Evolutionary conservation across 148 eudicot genomes (phyloP), one percentile per base, ranked within the genome.

Genomic region (Beta vulgaris): DNA sequence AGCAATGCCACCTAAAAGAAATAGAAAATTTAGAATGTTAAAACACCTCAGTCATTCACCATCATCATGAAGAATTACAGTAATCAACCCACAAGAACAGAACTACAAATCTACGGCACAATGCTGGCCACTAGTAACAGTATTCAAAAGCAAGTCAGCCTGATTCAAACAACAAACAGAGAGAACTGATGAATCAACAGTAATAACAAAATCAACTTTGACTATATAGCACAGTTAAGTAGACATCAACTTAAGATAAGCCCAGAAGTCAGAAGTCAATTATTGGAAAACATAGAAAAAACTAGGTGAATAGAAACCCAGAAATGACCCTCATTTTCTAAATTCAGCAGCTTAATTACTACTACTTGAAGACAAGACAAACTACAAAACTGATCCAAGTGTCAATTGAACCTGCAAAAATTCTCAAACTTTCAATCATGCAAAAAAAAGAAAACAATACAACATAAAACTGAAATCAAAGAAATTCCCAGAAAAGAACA

Each of bases 1-100:
- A 87, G 85, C 79, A 84, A 62, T 67, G 81, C 87, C 74, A 71
- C 87, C 87, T 85, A 67, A 76, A 83, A 57, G 25, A 7, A 61
- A 12, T 35, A 59, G 14, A 23, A 42, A 72, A 57, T 12, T 34
- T 25, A 36, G 49, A 23, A 37, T 42, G 40, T 57, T 19, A 69
- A 58, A 16, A 62, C 40, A 58, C 6, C 55, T 25, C 14, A 1
- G 39, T 42, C 36, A 75, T 39, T 16, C 14, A 51, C 14, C 53
- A 57, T n/a, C n/a, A n/a, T 34, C 23, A 12, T 36, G 36, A 15
- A 39, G 10, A 36, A 29, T 48, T 23, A 18, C 67, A 65, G 7
- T 37, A 73, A 73, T 42, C 58, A 60, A 60, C 36, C 31, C 16
- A 32, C 19, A 73, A 28, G 49, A 35, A 35, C 58, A 31, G 8